Percentiles rank a stretch among this genome's conserved stretches.
phyloP scores from a whole-genome alignment of 2,329 filamentous ascomycete species.

The Penicillium expansum region DNA sequence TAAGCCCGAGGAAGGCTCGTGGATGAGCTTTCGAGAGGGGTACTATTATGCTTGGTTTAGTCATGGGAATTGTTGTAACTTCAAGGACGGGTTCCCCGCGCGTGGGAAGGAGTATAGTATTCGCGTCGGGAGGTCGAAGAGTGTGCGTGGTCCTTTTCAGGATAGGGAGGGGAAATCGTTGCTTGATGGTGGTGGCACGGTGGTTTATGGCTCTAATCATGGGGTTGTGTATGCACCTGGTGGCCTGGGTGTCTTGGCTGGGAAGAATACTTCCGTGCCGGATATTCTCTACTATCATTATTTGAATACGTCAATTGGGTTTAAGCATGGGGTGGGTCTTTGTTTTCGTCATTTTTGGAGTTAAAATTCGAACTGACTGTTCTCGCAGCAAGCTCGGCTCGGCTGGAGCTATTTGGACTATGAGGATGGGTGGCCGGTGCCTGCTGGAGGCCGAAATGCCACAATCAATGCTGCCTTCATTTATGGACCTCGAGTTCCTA shows the following conservation, averaged over 20 bases:
- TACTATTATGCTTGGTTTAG: slow-evolving; percentile 44
- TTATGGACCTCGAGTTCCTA: background rate
- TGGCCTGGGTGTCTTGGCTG: slow-evolving; percentile 34
- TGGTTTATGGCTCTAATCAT: slow-evolving; percentile 41
- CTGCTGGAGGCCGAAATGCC: slow-evolving; percentile 8
- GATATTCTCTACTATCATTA: slow-evolving; percentile 45
- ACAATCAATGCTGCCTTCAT: background rate
- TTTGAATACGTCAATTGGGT: slow-evolving; percentile 34
- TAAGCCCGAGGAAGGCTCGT: slow-evolving; percentile 36
- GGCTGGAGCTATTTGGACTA: too few species aligned
- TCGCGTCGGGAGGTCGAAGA: slow-evolving; percentile 35
- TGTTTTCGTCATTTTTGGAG: background rate
- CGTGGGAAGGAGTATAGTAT: slow-evolving; percentile 38
- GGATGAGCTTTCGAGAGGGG: too few species aligned
- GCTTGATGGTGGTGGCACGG: slow-evolving; percentile 33
- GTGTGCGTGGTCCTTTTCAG: slow-evolving; percentile 35
- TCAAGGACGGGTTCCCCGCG: slow-evolving; percentile 27
- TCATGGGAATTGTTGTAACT: slow-evolving; percentile 38
- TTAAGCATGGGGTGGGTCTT: slow-evolving; percentile 27
- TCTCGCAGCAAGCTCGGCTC: too few species aligned
- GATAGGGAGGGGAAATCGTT: slow-evolving; percentile 30
- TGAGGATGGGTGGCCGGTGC: too few species aligned
- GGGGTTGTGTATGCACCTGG: slow-evolving; percentile 41
- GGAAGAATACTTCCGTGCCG: slow-evolving; percentile 16
- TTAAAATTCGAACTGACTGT: too few species aligned